These are phyloP conservation scores for Leptodontidium sp. DNA, from an alignment of 2,329 filamentous ascomycete genomes.

Conservation along the genomic window DNA sequence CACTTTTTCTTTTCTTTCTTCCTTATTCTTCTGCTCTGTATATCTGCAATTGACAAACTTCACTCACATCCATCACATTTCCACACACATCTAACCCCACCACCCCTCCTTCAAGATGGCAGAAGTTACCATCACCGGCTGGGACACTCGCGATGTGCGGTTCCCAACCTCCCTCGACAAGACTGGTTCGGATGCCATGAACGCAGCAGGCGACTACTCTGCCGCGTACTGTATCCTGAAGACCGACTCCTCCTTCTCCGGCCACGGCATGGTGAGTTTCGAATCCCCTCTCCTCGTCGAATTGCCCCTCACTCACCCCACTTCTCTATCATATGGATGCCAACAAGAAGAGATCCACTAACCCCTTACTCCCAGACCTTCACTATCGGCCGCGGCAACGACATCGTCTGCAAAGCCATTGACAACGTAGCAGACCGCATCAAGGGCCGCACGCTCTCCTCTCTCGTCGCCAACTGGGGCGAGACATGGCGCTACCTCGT, in stretches of 20 bases:
- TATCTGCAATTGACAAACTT: not conserved
- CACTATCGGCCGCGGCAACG: constrained; percentile 89
- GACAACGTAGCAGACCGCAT: constrained; percentile 79
- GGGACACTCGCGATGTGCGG: constrained; percentile 75
- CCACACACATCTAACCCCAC: constrained; percentile 3
- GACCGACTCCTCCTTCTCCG: constrained; percentile 75
- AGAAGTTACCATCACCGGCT: constrained; percentile 76
- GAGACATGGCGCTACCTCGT: constrained; percentile 93
- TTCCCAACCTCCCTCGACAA: constrained; percentile 94
- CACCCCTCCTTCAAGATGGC: constrained; percentile 48
- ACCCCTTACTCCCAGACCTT: constrained; percentile 63
- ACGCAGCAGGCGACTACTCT: constrained; percentile 91
- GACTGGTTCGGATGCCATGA: constrained; percentile 98
- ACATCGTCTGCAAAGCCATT: constrained; percentile 89
- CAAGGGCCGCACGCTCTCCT: constrained; percentile 76
- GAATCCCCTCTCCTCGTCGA: constrained; percentile 8
- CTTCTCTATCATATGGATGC: not conserved
- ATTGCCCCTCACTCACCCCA: not conserved
- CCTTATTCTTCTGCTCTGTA: not conserved
- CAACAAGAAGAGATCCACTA: constrained; percentile 18
- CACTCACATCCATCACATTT: not conserved
- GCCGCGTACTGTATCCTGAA: constrained; percentile 92
- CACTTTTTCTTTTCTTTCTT: not conserved
- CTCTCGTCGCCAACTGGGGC: constrained; percentile 82
- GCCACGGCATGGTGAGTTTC: constrained; percentile 76